Evolutionary conservation across 768 basidiomycete genomes (phyloP), one percentile per base, ranked within the genome.

Genomic region (Rhizopogon vesiculosus): DNA sequence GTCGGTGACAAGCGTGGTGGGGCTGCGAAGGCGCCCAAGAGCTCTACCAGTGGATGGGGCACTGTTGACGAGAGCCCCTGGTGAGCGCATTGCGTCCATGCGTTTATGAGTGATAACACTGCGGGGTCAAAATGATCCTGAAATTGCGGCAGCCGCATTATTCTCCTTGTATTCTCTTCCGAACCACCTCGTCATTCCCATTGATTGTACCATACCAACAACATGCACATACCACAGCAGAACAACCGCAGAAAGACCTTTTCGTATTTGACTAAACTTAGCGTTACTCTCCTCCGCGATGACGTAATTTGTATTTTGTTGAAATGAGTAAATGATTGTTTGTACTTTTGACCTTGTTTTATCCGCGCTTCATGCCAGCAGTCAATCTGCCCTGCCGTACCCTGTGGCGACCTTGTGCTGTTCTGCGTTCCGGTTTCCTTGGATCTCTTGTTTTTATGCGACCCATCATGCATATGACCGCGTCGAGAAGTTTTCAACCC

Each of bases 1-100:
- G 51, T 49, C 42, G 7, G 53, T n/a, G 53, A 57, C 42, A 69
- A 64, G 25, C 59, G 54, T 10, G 38, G 52, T 16, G 49, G 41
- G 38, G 41, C 52, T 7, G 56, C 7, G 38, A 59, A 50, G 9
- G 1, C 45, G 13, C 53, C 59, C 13, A 61, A 63, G 42, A 58
- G 59, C 43, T 64, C 66, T 5, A 61, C 59, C 22, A 59, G 63
- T 12, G 67, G 69, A 13, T 70, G 67, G 66, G 68, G 66, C 22
- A 57, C 42, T 3, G 59, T 58, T 19, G 3, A 54, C 4, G 59
- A 69, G 1, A 55, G 59, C 58, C 67, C 62, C 35, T 68, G 64
- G 61, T 68, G 51, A 66, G n/a, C 40, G 38, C 19, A 1, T 33
- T 33, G 31, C 25, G 4, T 33, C 35, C 35, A 5, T 38, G 35